A percentile compares a stretch with the other conserved stretches of the same genome.
Conservation (phyloP, 1,284 basidiomycete genomes). For the Pholiota adiposa region DNA sequence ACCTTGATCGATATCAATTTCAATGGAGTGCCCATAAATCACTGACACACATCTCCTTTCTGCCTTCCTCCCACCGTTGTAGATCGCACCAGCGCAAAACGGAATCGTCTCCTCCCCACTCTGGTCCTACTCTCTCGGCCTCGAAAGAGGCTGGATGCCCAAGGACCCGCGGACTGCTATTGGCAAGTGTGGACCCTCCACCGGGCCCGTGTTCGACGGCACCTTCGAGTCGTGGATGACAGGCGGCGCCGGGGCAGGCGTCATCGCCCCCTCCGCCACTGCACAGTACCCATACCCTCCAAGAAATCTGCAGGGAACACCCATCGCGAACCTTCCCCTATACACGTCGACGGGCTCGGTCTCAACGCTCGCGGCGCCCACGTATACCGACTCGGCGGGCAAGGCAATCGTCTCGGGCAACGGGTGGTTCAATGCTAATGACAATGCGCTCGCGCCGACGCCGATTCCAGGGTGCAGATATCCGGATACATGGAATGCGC, state of each 20-base stretch:
- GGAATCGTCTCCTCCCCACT: conserved; percentile 68
- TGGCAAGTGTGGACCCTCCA: conserved; percentile 67
- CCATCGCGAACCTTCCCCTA: conserved; percentile 53
- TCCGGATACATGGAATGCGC: conserved; percentile 64
- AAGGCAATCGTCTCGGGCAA: conserved; percentile 54
- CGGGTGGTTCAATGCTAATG: conserved; percentile 75
- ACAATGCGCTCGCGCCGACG: conserved; percentile 58
- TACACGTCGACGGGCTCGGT: conserved; percentile 75
- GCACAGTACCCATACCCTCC: conserved; percentile 64
- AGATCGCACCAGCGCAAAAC: conserved; percentile 71
- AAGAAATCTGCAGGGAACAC: conserved; percentile 43
- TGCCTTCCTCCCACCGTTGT: too few relatives aligned
- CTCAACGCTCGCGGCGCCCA: conserved; percentile 64
- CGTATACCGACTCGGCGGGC: conserved; percentile 50
- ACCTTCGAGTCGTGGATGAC: conserved; percentile 74
- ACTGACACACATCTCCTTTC: conserved; percentile 1
- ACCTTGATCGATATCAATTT: too few relatives aligned
- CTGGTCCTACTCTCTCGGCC: conserved; percentile 85
- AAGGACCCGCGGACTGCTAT: conserved; percentile 70
- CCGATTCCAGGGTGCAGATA: conserved; percentile 67
- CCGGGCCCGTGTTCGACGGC: conserved; percentile 58
- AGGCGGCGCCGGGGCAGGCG: conserved; percentile 74
- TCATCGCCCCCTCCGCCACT: conserved; percentile 52
- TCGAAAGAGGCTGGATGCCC: conserved; percentile 82
- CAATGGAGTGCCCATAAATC: conserved; percentile 7